Base-by-base conservation (phyloP, 2,329 filamentous ascomycete genomes). In the Phaeosphaeria sp. region DNA sequence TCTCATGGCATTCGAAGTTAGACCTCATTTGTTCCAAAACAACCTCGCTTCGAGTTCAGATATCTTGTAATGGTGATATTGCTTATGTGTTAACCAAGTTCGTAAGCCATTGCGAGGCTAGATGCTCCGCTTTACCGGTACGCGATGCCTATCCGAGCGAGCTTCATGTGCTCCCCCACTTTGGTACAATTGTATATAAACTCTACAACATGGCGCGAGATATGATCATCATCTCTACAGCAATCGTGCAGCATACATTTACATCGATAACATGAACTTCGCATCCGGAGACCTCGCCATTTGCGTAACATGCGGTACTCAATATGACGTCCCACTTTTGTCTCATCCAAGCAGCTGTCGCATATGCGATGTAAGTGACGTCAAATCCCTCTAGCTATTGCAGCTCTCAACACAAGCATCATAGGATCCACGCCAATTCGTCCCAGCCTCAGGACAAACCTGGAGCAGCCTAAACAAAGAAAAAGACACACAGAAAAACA, bases 231-330 rank as follows among this genome's bases (percentile, higher is more conserved):
- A 22, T 9, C 20, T 22, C 10, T 18, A 41, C 17, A 5, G 17
- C 51, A 53, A 11, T 15, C 13, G 30, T 36, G 3, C 9, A 47
- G n/a, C 50, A 48, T 20, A 5, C 50, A 18, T 23, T 10, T 2
- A 50, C 17, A 51, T 41, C 27, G 10, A 41, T 21, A 41, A n/a
- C 6, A 74, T 75, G 72, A 62, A 64, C 4, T 73, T 72, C 46
- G 58, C 68, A 44, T 69, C 69, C 48, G 74, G 72, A 41, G 71
- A 82, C 53, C 78, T 81, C 33, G 82, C 89, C 36, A 80, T 92
- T 63, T 92, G 90, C 79, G 81, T 80, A 9, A 84, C 89, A 5
- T 92, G 90, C 72, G 90, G 89, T 21, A 91, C 89, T 0, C 90
- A 92, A 69, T 91, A 83, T 74, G 85, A 87, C 46, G 79, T 80